These are phyloP conservation scores for Penicillium sp. DNA, from an alignment of 2,329 filamentous ascomycete genomes.

Conservation along the genomic window DNA sequence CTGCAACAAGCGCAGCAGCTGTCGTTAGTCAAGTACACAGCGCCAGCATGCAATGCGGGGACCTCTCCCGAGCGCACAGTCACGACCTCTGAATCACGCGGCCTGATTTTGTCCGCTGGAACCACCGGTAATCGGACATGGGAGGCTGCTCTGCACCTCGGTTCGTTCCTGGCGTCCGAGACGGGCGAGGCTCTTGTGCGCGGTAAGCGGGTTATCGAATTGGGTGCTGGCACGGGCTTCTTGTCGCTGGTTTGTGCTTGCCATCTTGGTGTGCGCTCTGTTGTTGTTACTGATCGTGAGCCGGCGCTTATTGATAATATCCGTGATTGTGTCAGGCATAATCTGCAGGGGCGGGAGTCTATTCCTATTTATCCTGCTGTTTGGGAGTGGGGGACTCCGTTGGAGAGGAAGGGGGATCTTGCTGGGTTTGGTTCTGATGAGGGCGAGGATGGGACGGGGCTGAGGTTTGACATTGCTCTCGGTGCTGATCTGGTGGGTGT, in stretches of 20 bases:
- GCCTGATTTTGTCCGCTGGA: constrained; percentile 48
- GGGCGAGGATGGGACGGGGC: background rate
- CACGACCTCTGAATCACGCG: constrained; percentile 48
- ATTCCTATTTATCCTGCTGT: constrained; percentile 25
- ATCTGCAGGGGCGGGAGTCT: constrained; percentile 18
- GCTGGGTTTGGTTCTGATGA: constrained; percentile 1
- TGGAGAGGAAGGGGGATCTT: constrained; percentile 14
- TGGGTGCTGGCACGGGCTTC: constrained; percentile 60
- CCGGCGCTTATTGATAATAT: constrained; percentile 35
- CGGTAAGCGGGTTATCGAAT: constrained; percentile 52
- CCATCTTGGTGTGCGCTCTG: constrained; percentile 45
- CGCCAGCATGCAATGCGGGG: constrained; percentile 17
- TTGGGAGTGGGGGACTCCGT: constrained; percentile 37
- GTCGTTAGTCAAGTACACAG: constrained; percentile 64
- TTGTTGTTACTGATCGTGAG: constrained; percentile 57
- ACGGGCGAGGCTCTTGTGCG: constrained; percentile 40
- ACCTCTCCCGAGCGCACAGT: constrained; percentile 17
- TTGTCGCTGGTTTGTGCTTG: constrained; percentile 56
- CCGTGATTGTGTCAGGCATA: constrained; percentile 32
- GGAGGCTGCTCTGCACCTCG: constrained; percentile 60
- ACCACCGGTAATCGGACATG: constrained; percentile 61
- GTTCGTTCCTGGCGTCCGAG: constrained; percentile 47
- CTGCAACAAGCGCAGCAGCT: constrained; percentile 59
- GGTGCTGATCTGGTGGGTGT: constrained; percentile 36
- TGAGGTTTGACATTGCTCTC: constrained; percentile 33